These are phyloP conservation scores for Aspergillus texensis DNA, from an alignment of 2,329 filamentous ascomycete species.

Conservation along the genomic window DNA sequence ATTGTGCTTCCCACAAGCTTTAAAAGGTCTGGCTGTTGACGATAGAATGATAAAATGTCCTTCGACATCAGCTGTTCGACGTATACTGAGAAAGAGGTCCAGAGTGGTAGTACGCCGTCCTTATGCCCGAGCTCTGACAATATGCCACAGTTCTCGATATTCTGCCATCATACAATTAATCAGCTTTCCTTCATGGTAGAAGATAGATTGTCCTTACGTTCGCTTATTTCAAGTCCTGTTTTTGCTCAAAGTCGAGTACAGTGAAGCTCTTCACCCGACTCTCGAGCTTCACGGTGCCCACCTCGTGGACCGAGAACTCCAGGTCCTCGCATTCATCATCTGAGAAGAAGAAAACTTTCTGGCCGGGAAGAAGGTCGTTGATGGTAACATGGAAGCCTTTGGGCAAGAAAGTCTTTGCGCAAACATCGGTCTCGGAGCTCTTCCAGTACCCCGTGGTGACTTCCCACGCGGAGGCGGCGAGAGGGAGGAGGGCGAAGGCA, in stretches of 20 bases:
- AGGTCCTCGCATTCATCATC: constrained; percentile 8
- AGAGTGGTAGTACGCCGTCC: not conserved
- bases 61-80: not conserved
- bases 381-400: constrained; percentile 3
- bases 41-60: too few species aligned
- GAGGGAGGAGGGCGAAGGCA: constrained; percentile 1
- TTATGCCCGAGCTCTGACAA: not conserved
- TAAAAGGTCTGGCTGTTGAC: too few species aligned
- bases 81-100: not conserved
- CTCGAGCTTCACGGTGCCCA: not conserved
- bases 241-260: constrained; percentile 8
- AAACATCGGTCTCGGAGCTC: constrained; percentile 5
- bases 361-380: not conserved
- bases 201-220: not conserved
- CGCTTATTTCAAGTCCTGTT: not conserved
- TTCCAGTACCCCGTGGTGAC: constrained; percentile 9
- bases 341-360: constrained; percentile 9
- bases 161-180: not conserved
- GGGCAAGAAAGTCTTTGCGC: not conserved
- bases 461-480: constrained; percentile 3
- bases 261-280: constrained; percentile 3
- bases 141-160: not conserved
- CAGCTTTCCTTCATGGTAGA: not conserved
- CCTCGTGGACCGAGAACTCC: not conserved
- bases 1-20: too few species aligned